Evolutionary conservation across 768 basidiomycete genomes (phyloP).

Genomic region (Lanmaoa rubissima): DNA sequence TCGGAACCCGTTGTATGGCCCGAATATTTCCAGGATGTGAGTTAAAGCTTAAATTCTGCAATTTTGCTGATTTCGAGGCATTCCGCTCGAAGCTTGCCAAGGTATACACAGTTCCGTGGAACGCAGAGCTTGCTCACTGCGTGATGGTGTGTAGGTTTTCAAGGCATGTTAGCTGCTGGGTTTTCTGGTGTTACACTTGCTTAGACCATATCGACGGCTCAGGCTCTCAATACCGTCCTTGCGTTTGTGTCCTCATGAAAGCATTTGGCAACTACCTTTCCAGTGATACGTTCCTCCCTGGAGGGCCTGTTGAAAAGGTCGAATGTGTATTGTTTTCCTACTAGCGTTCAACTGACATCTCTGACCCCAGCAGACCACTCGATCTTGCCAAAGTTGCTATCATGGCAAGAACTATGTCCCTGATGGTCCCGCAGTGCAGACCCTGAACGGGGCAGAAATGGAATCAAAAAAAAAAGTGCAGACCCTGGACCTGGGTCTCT

Average conservation of each 20-base stretch:
- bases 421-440: not conserved
- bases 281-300: conserved; percentile 71
- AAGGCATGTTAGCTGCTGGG: conserved; percentile 32
- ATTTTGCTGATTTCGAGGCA: not conserved
- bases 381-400: conserved; percentile 71
- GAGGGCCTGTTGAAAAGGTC: conserved; percentile 77
- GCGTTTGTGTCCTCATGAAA: conserved; percentile 84
- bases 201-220: not conserved
- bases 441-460: too few species aligned
- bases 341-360: not conserved
- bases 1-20: conserved; percentile 45
- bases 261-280: conserved; percentile 77
- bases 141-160: conserved; percentile 35
- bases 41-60: not conserved
- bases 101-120: conserved; percentile 33
- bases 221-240: conserved; percentile 88
- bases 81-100: conserved; percentile 51
- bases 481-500: conserved; percentile 12
- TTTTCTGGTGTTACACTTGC: not conserved
- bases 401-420: too few species aligned
- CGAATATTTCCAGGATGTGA: conserved; percentile 56
- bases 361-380: conserved; percentile 55
- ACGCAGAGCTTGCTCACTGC: not conserved
- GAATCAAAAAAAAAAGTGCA: too few species aligned
- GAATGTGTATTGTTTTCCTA: conserved; percentile 4